Evolutionary conservation across 192 early-diverging fungal genomes (phyloP), one percentile per base, ranked within the genome.

Genomic region (Diversispora eburnea): DNA sequence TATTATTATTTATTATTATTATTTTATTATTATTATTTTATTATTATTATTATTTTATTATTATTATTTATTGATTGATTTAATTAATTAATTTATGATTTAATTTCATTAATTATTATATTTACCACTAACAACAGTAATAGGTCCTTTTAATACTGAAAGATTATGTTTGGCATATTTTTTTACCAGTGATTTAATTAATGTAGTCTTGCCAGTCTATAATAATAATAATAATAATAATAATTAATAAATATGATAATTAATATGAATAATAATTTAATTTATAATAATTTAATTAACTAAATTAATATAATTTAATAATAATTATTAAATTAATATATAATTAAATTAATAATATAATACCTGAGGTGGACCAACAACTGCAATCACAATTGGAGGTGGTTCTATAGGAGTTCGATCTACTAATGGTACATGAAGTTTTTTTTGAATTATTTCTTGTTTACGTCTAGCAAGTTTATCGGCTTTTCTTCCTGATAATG

Each of bases 171-270:
- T 96, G 22, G 96, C 95, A 83, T 92, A 99, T 66, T 91, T 84
- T 75, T 96, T 95, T 43, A 99, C 93, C 22, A 99, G 89, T 9
- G 95, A 97, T 63, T 91, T 91, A 79, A 99, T 97, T 72, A 98
- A 79, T n/a, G 97, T 99, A 15, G 95, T 93, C 79, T 99, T 99
- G 73, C 97, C 97, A 61, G 87, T 89, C 92, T 94, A 74, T 33
- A 33, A 33, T 33, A 33, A 33, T 33, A 2, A 33, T 33, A n/a
- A n/a, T n/a, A n/a, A n/a, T n/a, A n/a, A n/a, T n/a, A n/a, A n/a
- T n/a, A n/a, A n/a, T n/a, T n/a, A n/a, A n/a, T n/a, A n/a, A n/a
- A n/a, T n/a, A n/a, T n/a, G n/a, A n/a, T n/a, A n/a, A n/a, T n/a
- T n/a, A n/a, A n/a, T n/a, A n/a, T n/a, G n/a, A n/a, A n/a, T n/a